phyloP scores from a whole-genome alignment of 2,329 filamentous ascomycete species.

The Phoma herbarum region DNA sequence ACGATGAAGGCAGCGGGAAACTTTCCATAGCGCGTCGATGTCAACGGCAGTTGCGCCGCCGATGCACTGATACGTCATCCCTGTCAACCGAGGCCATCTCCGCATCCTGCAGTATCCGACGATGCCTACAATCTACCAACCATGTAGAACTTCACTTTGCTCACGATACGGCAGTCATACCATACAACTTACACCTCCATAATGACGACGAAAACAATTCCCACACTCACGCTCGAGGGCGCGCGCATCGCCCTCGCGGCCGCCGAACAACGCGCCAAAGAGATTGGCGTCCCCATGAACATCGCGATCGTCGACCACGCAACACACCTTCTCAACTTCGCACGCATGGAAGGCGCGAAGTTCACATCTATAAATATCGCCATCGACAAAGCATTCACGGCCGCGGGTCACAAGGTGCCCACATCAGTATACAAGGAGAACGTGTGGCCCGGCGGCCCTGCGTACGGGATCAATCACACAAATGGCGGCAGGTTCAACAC shows the following conservation, averaged over 20 bases:
- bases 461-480: constrained; percentile 61
- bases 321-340: constrained; percentile 58
- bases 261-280: constrained; percentile 47
- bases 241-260: constrained; percentile 49
- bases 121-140: not conserved
- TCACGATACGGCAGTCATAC: not conserved
- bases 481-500: constrained; percentile 64
- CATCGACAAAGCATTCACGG: constrained; percentile 69
- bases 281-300: constrained; percentile 57
- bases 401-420: constrained; percentile 62
- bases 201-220: constrained; percentile 47
- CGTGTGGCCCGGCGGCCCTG: constrained; percentile 62
- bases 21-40: constrained; percentile 29
- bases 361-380: constrained; percentile 66
- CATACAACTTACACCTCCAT: not conserved
- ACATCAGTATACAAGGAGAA: constrained; percentile 63
- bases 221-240: constrained; percentile 48
- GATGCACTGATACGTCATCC: constrained; percentile 12
- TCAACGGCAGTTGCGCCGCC: not conserved
- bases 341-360: constrained; percentile 58
- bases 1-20: constrained; percentile 7
- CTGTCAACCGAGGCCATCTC: constrained; percentile 20
- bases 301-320: constrained; percentile 59
- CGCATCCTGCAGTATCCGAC: constrained; percentile 21
- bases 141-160: constrained; percentile 3